Conservation (phyloP, 176 grass and related monocot species). For the Carex cristatella region DNA sequence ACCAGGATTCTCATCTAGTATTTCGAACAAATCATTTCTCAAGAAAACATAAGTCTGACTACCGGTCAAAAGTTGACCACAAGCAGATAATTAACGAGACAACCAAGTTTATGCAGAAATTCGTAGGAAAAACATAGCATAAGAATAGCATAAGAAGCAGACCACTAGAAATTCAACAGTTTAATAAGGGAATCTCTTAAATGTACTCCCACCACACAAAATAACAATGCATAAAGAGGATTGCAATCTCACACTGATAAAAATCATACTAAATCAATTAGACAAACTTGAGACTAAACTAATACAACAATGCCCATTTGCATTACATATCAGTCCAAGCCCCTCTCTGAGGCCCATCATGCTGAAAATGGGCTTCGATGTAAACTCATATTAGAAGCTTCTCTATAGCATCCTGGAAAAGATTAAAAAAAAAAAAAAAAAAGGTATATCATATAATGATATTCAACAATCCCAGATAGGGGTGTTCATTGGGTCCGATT, state of each 20-base stretch:
- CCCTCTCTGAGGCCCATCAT: slow-evolving; percentile 72
- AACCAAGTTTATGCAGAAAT: background rate
- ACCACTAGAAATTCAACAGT: background rate
- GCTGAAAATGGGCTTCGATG: slow-evolving; percentile 40
- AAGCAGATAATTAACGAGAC: background rate
- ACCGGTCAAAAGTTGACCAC: background rate
- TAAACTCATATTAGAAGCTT: slow-evolving; percentile 71
- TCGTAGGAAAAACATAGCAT: background rate
- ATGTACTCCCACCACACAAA: background rate
- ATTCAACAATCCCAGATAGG: background rate
- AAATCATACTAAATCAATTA: background rate
- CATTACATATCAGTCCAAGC: slow-evolving; percentile 74
- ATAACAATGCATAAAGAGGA: background rate
- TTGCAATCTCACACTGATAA: background rate
- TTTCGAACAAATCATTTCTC: background rate
- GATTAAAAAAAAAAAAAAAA: background rate
- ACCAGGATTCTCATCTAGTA: background rate
- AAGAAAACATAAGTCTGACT: background rate
- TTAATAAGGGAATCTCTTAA: background rate
- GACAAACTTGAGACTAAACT: background rate
- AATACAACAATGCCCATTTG: slow-evolving; percentile 20
- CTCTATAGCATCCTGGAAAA: slow-evolving; percentile 66
- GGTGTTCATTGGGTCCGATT: too few species aligned
- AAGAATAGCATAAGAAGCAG: background rate
- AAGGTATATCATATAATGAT: background rate